phyloP scores from a whole-genome alignment of 371 early-diverging fungal genomes.

The Mortierella sp. region DNA sequence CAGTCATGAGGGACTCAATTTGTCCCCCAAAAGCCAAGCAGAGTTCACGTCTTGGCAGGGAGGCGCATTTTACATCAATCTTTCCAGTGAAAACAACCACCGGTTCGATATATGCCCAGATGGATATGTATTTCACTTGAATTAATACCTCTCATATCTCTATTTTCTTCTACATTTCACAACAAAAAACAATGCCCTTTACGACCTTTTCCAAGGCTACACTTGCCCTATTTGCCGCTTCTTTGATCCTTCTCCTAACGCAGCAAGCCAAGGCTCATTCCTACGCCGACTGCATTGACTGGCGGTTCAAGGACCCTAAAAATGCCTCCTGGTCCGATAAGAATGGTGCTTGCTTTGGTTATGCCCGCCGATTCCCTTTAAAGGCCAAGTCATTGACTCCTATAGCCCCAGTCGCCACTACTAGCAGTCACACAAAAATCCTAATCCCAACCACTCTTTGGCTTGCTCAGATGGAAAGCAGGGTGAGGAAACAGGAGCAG shows the following conservation, averaged over 20 bases:
- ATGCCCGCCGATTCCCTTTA: slow-evolving; percentile 52
- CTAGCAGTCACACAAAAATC: slow-evolving; percentile 43
- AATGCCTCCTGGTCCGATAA: slow-evolving; percentile 40
- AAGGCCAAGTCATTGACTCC: slow-evolving; percentile 51
- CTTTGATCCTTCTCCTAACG: slow-evolving; percentile 30
- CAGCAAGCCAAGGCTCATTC: slow-evolving; percentile 42
- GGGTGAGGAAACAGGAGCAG: slow-evolving; percentile 48
- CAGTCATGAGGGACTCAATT: too few species aligned
- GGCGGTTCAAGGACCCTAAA: slow-evolving; percentile 50
- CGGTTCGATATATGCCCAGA: too few species aligned
- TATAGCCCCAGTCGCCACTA: slow-evolving; percentile 56
- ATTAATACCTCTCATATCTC: too few species aligned
- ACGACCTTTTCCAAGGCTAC: slow-evolving; percentile 43
- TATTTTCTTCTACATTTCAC: too few species aligned
- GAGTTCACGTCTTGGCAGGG: too few species aligned
- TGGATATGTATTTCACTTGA: too few species aligned
- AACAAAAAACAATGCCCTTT: slow-evolving; percentile 41
- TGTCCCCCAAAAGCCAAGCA: too few species aligned
- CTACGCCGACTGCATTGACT: slow-evolving; percentile 49
- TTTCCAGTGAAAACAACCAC: too few species aligned
- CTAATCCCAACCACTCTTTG: slow-evolving; percentile 15
- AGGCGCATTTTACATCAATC: too few species aligned
- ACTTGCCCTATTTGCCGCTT: slow-evolving; percentile 36
- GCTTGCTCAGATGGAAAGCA: slow-evolving; percentile 47
- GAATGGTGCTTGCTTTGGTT: slow-evolving; percentile 48